Percentiles rank a stretch among this genome's conserved stretches.
phyloP scores from a whole-genome alignment of 306 rosid species.

The Betula pendula region DNA sequence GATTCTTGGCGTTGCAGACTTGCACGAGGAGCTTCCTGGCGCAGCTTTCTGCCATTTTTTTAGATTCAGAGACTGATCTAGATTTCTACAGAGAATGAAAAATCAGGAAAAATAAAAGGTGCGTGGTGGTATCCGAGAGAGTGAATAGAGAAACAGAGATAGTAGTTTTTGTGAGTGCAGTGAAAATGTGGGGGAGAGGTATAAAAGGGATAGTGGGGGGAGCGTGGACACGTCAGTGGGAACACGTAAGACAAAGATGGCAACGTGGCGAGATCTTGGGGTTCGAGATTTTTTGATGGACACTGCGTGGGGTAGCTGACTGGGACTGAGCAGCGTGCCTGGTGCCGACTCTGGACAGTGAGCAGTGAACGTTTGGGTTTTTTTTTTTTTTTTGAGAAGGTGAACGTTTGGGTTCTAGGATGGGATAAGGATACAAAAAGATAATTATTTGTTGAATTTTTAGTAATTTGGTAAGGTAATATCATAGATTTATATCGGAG shows the following conservation, averaged over 20 bases:
- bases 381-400: too few species aligned
- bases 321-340: constrained; percentile 37
- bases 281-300: background rate
- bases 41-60: constrained; percentile 55
- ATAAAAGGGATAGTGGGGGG: constrained; percentile 30
- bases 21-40: constrained; percentile 68
- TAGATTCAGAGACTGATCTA: background rate
- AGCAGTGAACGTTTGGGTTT: too few species aligned
- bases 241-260: constrained; percentile 33
- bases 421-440: too few species aligned
- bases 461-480: too few species aligned
- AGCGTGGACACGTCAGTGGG: constrained; percentile 47
- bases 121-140: background rate
- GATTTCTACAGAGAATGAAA: background rate
- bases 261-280: constrained; percentile 41
- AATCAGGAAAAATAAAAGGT: background rate
- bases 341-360: constrained; percentile 29
- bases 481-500: too few species aligned
- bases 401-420: too few species aligned
- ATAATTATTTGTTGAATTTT: too few species aligned
- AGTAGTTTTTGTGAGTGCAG: too few species aligned
- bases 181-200: background rate
- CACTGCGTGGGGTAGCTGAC: constrained; percentile 22
- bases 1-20: constrained; percentile 74
- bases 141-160: constrained; percentile 10